Conservation (phyloP, 2,329 filamentous ascomycete genomes). For the Penicillium sp. region DNA sequence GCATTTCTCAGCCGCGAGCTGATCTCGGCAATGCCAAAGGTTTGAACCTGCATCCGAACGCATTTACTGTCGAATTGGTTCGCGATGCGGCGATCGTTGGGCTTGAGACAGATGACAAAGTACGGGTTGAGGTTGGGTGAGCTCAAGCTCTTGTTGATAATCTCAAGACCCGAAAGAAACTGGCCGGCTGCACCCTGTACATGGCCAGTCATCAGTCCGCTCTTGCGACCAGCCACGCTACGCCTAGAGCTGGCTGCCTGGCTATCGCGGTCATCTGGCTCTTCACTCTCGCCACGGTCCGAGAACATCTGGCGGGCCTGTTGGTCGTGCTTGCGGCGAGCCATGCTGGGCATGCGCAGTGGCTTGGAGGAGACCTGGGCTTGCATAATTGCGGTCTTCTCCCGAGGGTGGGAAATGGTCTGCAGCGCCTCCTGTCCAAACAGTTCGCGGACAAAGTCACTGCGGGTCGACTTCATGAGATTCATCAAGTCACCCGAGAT, state of each 20-base stretch:
- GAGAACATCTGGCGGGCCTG: slow-evolving; percentile 51
- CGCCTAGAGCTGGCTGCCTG: slow-evolving; percentile 41
- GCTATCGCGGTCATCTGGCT: slow-evolving; percentile 47
- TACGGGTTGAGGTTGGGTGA: slow-evolving; percentile 87
- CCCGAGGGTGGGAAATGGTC: slow-evolving; percentile 90
- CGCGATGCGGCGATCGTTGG: slow-evolving; percentile 93
- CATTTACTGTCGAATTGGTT: slow-evolving; percentile 99
- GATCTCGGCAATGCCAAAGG: slow-evolving; percentile 95
- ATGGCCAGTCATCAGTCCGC: slow-evolving; percentile 46
- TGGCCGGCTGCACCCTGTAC: slow-evolving; percentile 90
- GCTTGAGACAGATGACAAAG: slow-evolving; percentile 96
- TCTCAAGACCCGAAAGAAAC: slow-evolving; percentile 86
- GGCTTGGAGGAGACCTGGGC: slow-evolving; percentile 96
- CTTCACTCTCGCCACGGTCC: slow-evolving; percentile 45
- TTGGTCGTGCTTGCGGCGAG: slow-evolving; percentile 73
- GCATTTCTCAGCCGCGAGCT: slow-evolving; percentile 90
- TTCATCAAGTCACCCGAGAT: slow-evolving; percentile 97
- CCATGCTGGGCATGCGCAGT: slow-evolving; percentile 88
- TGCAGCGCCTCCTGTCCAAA: slow-evolving; percentile 96
- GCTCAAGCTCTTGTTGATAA: slow-evolving; percentile 84
- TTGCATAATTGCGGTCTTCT: slow-evolving; percentile 90
- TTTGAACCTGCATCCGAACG: slow-evolving; percentile 91
- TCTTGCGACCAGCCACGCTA: slow-evolving; percentile 40
- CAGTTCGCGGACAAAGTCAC: slow-evolving; percentile 83
- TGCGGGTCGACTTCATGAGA: slow-evolving; percentile 85